Evolutionary conservation across 352 stramenopile species (phyloP), one percentile per base, ranked within the genome.

Genomic region (Globisporangium alternatum): DNA sequence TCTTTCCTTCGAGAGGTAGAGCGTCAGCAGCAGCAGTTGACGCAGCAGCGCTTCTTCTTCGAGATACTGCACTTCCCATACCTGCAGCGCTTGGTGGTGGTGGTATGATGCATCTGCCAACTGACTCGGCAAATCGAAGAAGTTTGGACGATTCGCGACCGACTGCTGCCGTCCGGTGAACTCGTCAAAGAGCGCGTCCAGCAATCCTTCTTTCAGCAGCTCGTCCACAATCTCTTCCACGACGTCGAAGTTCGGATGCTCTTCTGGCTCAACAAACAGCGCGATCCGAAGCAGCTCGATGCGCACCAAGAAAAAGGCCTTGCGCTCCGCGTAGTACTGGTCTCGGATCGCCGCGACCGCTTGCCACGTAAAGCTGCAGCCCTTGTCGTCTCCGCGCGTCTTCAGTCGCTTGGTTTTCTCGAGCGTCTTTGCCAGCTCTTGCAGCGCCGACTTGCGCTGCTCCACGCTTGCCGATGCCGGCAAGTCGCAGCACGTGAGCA

Each of bases 11-110:
- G 75, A 80, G 21, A 62, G 55, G 35, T 80, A 71, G 5, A 90
- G 64, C 7, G 69, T 75, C 9, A 90, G 55, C 63, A 91, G 45
- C 47, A 89, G 57, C 64, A 89, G 56, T 35, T 91, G 77, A 41
- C 83, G 66, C 62, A 90, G 53, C 22, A 91, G 59, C n/a, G 68
- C 67, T 35, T 86, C 78, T 63, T 91, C 83, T 31, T 85, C 47
- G 9, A 90, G 55, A 15, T 89, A 64, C 62, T 91, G 83, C 45
- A 80, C 53, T 55, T 90, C 80, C 78, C 80, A 90, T 21, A 49
- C 33, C 35, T 72, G 70, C 43, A 82, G 75, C 13, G 80, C 80
- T 17, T 70, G 37, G 10, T 60, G 51, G 31, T 67, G 67, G 17
- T 79, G 64, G n/a, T 37, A 31, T 22, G 51, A 52, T 21, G 44